Evolutionary conservation across 495 filamentous ascomycete species (phyloP), one percentile per base, ranked within the genome.

Genomic region (Talaromyces adpressus): DNA sequence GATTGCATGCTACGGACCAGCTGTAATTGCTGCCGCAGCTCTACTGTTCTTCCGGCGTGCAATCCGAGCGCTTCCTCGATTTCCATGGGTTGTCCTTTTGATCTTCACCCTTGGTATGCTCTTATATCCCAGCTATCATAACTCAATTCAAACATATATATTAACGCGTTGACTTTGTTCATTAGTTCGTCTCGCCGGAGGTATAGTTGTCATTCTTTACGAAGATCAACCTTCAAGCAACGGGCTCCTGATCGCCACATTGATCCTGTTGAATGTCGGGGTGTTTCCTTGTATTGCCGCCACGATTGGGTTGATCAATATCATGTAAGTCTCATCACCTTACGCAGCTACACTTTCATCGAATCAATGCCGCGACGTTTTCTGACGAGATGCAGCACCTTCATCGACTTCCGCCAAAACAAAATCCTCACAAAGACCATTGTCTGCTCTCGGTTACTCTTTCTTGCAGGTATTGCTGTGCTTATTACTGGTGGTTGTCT

Each of bases 231-330:
- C 65, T 30, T 57, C 22, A 12, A 65, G 51, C 29, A 67, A 57
- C 3, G 68, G 69, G 6, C 63, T 73, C 16, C 62, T 63, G 32
- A 57, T 72, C 2, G 70, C 68, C 3, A 56, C 70, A 3, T 49
- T 62, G 14, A 73, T 73, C 27, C 65, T 73, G 5, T 59, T 69
- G 30, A 71, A 70, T 57, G 62, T 68, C 11, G 71, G 71, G 39
- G 61, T 71, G 14, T 67, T 72, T 30, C 71, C 71, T 8, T 66
- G 71, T 20, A 67, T 73, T 16, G 66, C 63, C 7, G 68, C 70
- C 1, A 71, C 70, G 20, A 58, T 72, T 20, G 71, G 71, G 0
- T 63, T 70, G 14, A 60, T 73, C 29, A 67, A 68, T 14, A 69
- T 72, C 53, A 72, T 73, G 70, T 71, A 62, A 65, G 66, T 63